Base-by-base conservation (phyloP, 2,329 filamentous ascomycete species). In the Colletotrichum kahawae region DNA sequence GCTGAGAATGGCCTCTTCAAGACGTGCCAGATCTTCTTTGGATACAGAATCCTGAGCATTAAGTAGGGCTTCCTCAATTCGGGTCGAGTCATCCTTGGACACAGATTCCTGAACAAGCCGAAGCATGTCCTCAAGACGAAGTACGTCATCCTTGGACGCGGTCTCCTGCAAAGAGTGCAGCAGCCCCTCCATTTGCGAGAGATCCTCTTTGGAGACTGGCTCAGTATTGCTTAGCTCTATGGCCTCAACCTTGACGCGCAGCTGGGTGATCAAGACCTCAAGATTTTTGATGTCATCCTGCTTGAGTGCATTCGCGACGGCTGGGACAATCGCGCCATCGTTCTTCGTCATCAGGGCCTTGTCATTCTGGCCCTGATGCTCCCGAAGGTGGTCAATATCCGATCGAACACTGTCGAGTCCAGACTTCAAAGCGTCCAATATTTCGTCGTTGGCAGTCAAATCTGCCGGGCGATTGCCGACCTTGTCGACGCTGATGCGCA, bases 381-480 rank as follows among this genome's bases (percentile, higher is more conserved):
- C 91, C n/a, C 94, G 94, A 51, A 98, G 88, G 24, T 89, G 89
- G 71, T 95, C 94, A 77, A 98, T 94, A 64, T 98, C 96, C 3
- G 91, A 89, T 68, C 93, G 92, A 18, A 98, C 89, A 51, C 90
- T 90, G 57, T 94, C 92, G 10, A 98, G 87, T 0, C 95, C 96
- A n/a, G 92, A 90, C 82, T 94, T 97, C 71, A 98, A 89, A 0
- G 95, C 95, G 75, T 98, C 95, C 1, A 98, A 88, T 67, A 98
- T 96, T 83, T 98, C 95, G 77, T 98, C 95, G 75, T 94, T 96
- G 72, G 95, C 93, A 1, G 94, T 96, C 83, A 96, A 90, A 79
- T 98, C 95, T 1, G 92, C 87, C 7, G 95, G 94, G 84, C 95
- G 97, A 81, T 96, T 93, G 27, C 92, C 88, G 18, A 97, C 89